Percentiles rank a stretch among this genome's conserved stretches.
Conservation (phyloP, 768 basidiomycete species). For the Russula sp. region DNA sequence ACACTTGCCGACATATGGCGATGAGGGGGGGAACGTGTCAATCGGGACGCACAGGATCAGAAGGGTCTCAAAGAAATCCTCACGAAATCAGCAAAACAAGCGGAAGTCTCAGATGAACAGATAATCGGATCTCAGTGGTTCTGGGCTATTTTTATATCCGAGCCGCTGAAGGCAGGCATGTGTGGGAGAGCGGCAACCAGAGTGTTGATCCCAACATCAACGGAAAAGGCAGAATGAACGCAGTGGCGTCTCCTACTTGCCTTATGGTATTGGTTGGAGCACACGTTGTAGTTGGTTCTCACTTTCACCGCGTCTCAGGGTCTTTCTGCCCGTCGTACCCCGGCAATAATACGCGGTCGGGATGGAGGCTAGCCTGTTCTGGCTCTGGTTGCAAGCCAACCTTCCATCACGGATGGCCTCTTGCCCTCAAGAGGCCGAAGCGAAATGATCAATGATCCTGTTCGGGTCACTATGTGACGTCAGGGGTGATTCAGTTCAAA, state of each 20-base stretch:
- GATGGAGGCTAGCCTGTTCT: constrained; percentile 6
- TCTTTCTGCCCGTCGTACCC: background rate
- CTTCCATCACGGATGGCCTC: background rate
- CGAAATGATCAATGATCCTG: background rate
- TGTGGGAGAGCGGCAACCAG: background rate
- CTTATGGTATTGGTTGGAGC: background rate
- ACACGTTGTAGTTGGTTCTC: background rate
- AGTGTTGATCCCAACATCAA: background rate
- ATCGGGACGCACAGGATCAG: constrained; percentile 4
- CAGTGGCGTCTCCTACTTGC: constrained; percentile 6
- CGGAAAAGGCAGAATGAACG: background rate
- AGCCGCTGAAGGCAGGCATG: no score
- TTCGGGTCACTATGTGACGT: constrained; percentile 3
- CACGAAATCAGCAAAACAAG: background rate
- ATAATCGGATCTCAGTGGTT: background rate
- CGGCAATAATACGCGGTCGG: no score
- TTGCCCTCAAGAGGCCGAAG: no score
- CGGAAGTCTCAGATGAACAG: background rate
- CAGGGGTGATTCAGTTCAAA: background rate
- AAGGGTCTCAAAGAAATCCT: background rate
- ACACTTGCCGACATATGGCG: background rate
- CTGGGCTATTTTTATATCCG: background rate
- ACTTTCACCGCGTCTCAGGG: no score
- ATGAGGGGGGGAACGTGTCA: constrained; percentile 4
- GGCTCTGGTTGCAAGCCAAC: background rate